Conservation (phyloP, 1,139 yeast genomes). For the Pneumocystis oryctolagi region DNA sequence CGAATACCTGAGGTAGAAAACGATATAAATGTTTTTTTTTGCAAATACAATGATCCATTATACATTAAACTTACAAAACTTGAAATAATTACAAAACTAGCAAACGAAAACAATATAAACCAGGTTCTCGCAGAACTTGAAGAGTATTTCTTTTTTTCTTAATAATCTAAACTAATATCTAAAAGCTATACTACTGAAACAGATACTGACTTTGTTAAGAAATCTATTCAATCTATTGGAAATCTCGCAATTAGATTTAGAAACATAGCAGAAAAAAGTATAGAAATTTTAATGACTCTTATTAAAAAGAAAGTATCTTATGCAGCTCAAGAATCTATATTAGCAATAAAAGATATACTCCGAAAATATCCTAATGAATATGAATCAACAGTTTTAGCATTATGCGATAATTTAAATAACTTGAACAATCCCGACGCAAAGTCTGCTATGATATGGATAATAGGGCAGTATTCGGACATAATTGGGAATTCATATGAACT, state of each 20-base stretch:
- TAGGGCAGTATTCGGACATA: conserved; percentile 52
- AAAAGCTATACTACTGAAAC: conserved; percentile 48
- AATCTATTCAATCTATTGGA: conserved; percentile 81
- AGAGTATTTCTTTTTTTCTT: conserved; percentile 33
- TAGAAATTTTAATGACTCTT: conserved; percentile 45
- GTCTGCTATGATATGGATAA: conserved; percentile 67
- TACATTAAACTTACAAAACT: conserved; percentile 82
- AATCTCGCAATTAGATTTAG: conserved; percentile 66
- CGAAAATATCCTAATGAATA: conserved; percentile 53
- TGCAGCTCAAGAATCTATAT: conserved; percentile 64
- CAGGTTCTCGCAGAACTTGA: conserved; percentile 60
- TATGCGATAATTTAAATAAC: conserved; percentile 32
- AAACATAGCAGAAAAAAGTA: conserved; percentile 47
- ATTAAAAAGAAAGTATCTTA: conserved; percentile 55
- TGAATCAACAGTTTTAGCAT: conserved; percentile 29
- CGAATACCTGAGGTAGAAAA: conserved; percentile 44
- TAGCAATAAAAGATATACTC: conserved; percentile 61
- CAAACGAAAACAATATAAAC: conserved; percentile 46
- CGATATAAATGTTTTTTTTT: conserved; percentile 65
- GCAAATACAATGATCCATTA: conserved; percentile 71
- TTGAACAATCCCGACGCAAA: conserved; percentile 70
- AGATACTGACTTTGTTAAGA: conserved; percentile 71
- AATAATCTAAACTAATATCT: not conserved
- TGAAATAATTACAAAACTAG: conserved; percentile 69
- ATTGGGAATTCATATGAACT: conserved; percentile 36